A percentile compares a stretch with the other conserved stretches of the same genome.
phyloP scores from a whole-genome alignment of 2,329 filamentous ascomycete species.

The Pseudocercospora ulei region DNA sequence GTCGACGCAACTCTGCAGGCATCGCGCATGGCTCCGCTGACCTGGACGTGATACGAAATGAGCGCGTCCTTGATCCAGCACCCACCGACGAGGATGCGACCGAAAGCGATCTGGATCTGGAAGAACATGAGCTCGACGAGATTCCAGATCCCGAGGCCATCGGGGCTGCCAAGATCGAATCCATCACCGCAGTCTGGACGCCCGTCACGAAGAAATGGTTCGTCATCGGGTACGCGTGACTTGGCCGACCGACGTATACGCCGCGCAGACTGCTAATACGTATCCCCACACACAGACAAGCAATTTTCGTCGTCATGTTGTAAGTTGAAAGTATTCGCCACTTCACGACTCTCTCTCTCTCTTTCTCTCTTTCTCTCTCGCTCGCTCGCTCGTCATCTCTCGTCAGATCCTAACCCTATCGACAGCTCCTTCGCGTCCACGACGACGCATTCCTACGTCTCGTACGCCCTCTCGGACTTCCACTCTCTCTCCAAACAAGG shows the following conservation, averaged over 20 bases:
- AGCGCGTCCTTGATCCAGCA: slow-evolving; percentile 1
- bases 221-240: slow-evolving; percentile 2
- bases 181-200: slow-evolving; percentile 2
- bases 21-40: background rate
- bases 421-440: slow-evolving; percentile 13
- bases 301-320: slow-evolving; percentile 7
- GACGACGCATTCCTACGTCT: slow-evolving; percentile 36
- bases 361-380: no score
- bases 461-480: slow-evolving; percentile 39
- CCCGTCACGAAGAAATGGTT: background rate
- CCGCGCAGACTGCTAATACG: no score
- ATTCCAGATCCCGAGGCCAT: background rate
- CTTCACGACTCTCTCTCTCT: no score
- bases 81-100: background rate
- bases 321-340: slow-evolving; percentile 2
- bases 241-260: no score
- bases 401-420: background rate
- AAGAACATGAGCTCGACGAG: slow-evolving; percentile 5
- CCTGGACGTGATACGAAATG: slow-evolving; percentile 2
- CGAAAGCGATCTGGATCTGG: background rate
- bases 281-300: background rate
- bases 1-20: slow-evolving; percentile 1
- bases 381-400: no score
- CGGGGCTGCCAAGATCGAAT: slow-evolving; percentile 5
- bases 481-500: slow-evolving; percentile 33